phyloP scores from a whole-genome alignment of 352 stramenopile genomes.

The Pythium graminicola region DNA sequence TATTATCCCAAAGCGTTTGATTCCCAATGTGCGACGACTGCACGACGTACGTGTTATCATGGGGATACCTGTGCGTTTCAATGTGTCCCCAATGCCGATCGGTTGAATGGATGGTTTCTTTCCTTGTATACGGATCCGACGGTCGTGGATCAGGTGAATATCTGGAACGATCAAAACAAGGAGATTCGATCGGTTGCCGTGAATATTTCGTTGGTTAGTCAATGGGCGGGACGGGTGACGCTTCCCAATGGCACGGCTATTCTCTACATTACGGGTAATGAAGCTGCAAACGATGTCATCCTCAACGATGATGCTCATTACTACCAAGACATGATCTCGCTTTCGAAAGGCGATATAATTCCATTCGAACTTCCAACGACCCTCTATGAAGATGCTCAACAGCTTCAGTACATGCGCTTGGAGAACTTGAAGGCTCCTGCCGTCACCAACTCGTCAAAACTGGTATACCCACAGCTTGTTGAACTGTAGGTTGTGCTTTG shows the following conservation, averaged over 20 bases:
- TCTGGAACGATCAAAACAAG: neutral
- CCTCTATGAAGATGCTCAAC: neutral
- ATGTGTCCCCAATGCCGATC: slow-evolving; percentile 7
- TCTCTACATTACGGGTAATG: slow-evolving; percentile 14
- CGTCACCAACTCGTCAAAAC: neutral
- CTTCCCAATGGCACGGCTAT: neutral
- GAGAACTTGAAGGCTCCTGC: slow-evolving; percentile 2
- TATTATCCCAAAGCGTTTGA: slow-evolving; percentile 1
- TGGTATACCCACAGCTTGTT: neutral
- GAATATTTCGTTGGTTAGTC: slow-evolving; percentile 2
- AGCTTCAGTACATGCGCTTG: neutral
- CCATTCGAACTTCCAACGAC: slow-evolving; percentile 1
- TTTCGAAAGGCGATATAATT: neutral
- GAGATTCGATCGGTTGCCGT: neutral
- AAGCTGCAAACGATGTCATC: slow-evolving; percentile 12
- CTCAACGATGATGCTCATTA: neutral
- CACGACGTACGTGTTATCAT: slow-evolving; percentile 2
- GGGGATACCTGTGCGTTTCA: slow-evolving; percentile 14
- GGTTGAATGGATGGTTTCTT: slow-evolving; percentile 5
- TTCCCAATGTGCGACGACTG: slow-evolving; percentile 1
- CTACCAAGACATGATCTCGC: neutral
- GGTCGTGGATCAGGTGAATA: slow-evolving; percentile 11
- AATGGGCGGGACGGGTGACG: neutral
- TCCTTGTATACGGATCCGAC: slow-evolving; percentile 4
- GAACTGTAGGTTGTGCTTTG: neutral